Evolutionary conservation across 78 protist genomes (phyloP), one percentile per base, ranked within the genome.

Genomic region (Dictyostelium brefeldianum): DNA sequence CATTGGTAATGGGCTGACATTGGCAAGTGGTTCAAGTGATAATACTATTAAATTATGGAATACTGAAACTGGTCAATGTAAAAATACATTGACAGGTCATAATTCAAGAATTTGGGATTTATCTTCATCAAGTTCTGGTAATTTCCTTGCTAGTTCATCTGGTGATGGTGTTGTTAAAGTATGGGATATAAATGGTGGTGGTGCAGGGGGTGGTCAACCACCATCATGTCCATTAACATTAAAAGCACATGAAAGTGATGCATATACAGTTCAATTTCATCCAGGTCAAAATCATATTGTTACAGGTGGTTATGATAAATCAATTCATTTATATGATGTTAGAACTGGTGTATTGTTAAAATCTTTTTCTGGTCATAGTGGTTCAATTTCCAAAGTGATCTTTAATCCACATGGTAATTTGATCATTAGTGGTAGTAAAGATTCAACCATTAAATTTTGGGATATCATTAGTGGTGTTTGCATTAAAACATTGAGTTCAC

Each of bases 381-480:
- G 89, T 5, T 43, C 92, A 12, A 96, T 96, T 27, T 46, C 96
- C 25, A 18, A 59, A 12, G 97, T 83, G 48, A 59, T 78, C 9
- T 96, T 91, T 80, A 96, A 90, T 57, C 89, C 96, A 56, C 91
- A 91, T 43, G 99, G 98, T 31, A 97, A 98, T 87, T 69, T 98
- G 12, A 29, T 97, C 22, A 81, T 98, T 50, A 81, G 94, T 17
- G 98, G 98, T 27, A 79, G 95, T 22, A 97, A 97, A 83, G 99
- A 98, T 89, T 20, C 90, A 59, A 92, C 96, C 50, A 81, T 98
- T 27, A 92, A 89, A 41, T 96, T 98, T 62, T 98, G 99, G 99
- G 99, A 98, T 92, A 79, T 97, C 17, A 78, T 73, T 8, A 83
- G 96, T 31, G 98, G 98, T 43, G 77, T 96, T 8, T 96, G 98